Conservation (phyloP, 108 stramenopile species). For the Pseudonitzschia delicatissima region DNA sequence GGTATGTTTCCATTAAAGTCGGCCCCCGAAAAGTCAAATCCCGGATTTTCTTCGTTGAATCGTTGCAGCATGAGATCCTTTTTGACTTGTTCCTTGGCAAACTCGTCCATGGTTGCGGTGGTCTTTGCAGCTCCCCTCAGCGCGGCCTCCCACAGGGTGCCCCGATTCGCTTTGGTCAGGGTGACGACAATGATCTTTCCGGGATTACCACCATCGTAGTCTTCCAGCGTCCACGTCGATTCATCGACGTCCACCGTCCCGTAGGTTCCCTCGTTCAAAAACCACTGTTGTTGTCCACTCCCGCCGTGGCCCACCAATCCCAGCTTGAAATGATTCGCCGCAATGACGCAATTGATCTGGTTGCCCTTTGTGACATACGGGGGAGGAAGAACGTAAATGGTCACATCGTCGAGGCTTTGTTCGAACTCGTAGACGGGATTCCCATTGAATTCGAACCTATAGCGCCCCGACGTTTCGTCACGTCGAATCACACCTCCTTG, state of each 20-base stretch:
- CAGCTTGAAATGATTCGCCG: slow-evolving; percentile 46
- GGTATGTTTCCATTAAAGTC: slow-evolving; percentile 95
- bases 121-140: slow-evolving; percentile 10
- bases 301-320: slow-evolving; percentile 57
- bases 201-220: slow-evolving; percentile 40
- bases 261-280: slow-evolving; percentile 84
- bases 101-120: slow-evolving; percentile 13
- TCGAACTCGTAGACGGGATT: slow-evolving; percentile 93
- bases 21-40: slow-evolving; percentile 96
- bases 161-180: slow-evolving; percentile 45
- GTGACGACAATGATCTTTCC: slow-evolving; percentile 60
- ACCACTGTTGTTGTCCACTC: slow-evolving; percentile 31
- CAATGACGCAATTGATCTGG: slow-evolving; percentile 44
- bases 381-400: slow-evolving; percentile 52
- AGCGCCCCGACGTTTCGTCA: slow-evolving; percentile 52
- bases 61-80: slow-evolving; percentile 91
- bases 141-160: slow-evolving; percentile 37
- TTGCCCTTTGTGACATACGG: slow-evolving; percentile 22
- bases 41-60: slow-evolving; percentile 93
- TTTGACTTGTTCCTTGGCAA: slow-evolving; percentile 75
- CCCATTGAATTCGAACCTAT: slow-evolving; percentile 65
- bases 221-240: slow-evolving; percentile 78
- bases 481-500: slow-evolving; percentile 25
- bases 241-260: slow-evolving; percentile 79
- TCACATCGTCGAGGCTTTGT: slow-evolving; percentile 91